Base-by-base conservation (phyloP, 148 eudicot species). In the Rhododendron mucronatum region DNA sequence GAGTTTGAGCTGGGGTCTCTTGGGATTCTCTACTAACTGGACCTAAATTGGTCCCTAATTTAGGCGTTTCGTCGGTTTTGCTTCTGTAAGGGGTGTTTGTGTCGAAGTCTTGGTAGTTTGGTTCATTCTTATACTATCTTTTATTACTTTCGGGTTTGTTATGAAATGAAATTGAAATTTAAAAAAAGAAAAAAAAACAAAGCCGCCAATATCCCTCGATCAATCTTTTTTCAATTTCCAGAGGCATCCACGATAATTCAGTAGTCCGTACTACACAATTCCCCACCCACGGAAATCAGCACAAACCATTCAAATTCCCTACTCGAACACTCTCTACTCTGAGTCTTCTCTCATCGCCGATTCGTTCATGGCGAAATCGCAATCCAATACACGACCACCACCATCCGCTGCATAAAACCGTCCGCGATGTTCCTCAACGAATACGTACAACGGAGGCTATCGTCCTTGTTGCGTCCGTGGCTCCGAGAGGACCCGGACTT, bases 401-500 rank as follows among this genome's bases (percentile, higher is more conserved):
- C 30, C 28, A 21, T 39, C 45, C 35, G 30, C 26, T 39, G 59
- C 35, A 23, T 55, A 76, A 23, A 23, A n/a, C 50, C 15, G 6
- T 18, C 82, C 7, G 67, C 20, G 5, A 94, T 96, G 98, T 81
- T 94, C 80, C 75, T 93, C 80, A 84, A 90, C 74, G 90, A 86
- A 55, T 91, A 71, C 51, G 78, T 92, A 78, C 89, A 88, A 39
- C 85, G 94, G 85, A 92, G 90, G 86, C 82, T 96, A 51, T 87
- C 89, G 11, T 85, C 97, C 35, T 84, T 91, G 74, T 80, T 96
- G 35, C 91, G 84, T 10, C 97, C 96, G 91, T 96, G 96, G 96
- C 91, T 95, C 81, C 69, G 41, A 7, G 89, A 89, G 39, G 93
- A 95, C 53, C 91, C 92, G 21, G 92, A 93, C 61, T 89, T 92